A percentile compares a stretch with the other conserved stretches of the same genome.
phyloP scores from a whole-genome alignment of 805 yeast genomes.

The Saccharomycopsis olivae region DNA sequence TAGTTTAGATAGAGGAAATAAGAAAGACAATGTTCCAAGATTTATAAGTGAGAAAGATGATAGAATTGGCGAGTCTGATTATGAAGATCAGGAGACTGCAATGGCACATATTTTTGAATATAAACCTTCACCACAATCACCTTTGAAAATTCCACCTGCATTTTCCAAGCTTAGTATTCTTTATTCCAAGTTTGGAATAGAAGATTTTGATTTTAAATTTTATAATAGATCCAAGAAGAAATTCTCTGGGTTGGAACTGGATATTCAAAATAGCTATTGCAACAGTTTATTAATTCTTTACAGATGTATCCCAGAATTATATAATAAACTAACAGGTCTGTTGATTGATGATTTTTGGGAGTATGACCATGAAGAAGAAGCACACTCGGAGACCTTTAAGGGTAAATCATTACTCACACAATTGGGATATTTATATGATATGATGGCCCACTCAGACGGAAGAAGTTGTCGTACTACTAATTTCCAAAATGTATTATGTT shows the following conservation, averaged over 20 bases:
- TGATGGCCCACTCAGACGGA: slow-evolving; percentile 76
- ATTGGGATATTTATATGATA: slow-evolving; percentile 81
- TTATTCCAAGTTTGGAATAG: slow-evolving; percentile 85
- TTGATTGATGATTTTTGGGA: slow-evolving; percentile 42
- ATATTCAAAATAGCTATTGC: slow-evolving; percentile 65
- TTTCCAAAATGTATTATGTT: slow-evolving; percentile 46
- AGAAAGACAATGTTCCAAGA: slow-evolving; percentile 32
- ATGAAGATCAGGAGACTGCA: slow-evolving; percentile 1
- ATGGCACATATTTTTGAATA: slow-evolving; percentile 11
- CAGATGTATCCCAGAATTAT: slow-evolving; percentile 65
- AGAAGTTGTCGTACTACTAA: slow-evolving; percentile 74
- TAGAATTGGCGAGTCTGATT: slow-evolving; percentile 7
- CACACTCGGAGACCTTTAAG: slow-evolving; percentile 19
- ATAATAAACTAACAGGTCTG: slow-evolving; percentile 48
- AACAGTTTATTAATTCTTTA: slow-evolving; percentile 75
- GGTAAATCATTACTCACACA: slow-evolving; percentile 53
- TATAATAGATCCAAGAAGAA: slow-evolving; percentile 52
- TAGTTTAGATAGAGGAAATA: slow-evolving; percentile 26
- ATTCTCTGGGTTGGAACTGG: slow-evolving; percentile 83
- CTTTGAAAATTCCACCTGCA: slow-evolving; percentile 46
- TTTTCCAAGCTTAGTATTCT: slow-evolving; percentile 65
- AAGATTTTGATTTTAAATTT: slow-evolving; percentile 83
- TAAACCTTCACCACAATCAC: slow-evolving; percentile 4
- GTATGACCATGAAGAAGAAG: slow-evolving; percentile 23
- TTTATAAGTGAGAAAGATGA: slow-evolving; percentile 47